These are phyloP conservation scores for Fraxinus sp. DNA, from an alignment of 305 asterid species.

Conservation along the genomic window DNA sequence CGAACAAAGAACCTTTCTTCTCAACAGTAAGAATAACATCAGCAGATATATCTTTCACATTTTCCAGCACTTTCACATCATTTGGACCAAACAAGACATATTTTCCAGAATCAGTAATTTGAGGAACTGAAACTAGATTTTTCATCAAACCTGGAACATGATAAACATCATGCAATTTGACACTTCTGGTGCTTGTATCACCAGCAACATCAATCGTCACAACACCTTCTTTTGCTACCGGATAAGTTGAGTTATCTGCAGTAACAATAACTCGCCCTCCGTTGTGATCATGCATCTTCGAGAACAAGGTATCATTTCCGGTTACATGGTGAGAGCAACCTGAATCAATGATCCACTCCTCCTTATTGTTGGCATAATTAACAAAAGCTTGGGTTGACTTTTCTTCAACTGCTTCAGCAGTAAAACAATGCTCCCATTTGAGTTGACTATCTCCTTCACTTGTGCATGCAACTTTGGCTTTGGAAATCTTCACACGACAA, in stretches of 20 bases:
- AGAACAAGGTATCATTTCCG: slow-evolving; percentile 16
- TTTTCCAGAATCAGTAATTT: slow-evolving; percentile 1
- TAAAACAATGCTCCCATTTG: background rate
- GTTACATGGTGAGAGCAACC: slow-evolving; percentile 29
- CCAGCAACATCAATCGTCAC: background rate
- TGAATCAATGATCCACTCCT: slow-evolving; percentile 29
- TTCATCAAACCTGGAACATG: slow-evolving; percentile 8
- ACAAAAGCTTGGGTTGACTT: no score
- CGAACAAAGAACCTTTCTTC: background rate
- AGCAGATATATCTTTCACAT: background rate
- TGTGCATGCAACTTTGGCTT: background rate
- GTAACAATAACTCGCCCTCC: slow-evolving; percentile 19
- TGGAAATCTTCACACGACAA: background rate
- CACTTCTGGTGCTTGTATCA: background rate
- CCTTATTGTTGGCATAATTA: background rate
- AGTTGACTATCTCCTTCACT: background rate
- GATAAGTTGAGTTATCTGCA: slow-evolving; percentile 23
- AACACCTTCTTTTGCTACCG: slow-evolving; percentile 11
- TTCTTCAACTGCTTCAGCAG: background rate
- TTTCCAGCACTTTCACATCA: slow-evolving; percentile 6
- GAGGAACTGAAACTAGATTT: background rate
- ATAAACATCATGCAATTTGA: background rate
- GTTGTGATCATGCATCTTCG: background rate
- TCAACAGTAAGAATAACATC: background rate
- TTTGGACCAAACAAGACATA: slow-evolving; percentile 12